phyloP scores from a whole-genome alignment of 2,329 filamentous ascomycete genomes.

The Aspergillus ibericus region DNA sequence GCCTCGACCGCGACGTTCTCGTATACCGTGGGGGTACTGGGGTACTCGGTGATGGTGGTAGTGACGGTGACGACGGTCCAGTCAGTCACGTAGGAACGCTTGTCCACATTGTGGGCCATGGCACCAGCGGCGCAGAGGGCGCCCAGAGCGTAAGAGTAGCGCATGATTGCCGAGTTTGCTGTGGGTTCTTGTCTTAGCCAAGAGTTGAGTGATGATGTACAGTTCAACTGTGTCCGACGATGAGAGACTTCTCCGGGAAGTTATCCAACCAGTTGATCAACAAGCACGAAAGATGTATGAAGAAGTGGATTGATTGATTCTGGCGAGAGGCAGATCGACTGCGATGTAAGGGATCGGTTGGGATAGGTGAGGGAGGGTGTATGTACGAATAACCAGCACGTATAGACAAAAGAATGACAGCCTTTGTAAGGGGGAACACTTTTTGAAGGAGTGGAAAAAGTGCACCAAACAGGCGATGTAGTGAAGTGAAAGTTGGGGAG shows the following conservation, averaged over 20 bases:
- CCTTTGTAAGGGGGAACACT: constrained; percentile 26
- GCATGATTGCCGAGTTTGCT: constrained; percentile 27
- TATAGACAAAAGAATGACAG: constrained; percentile 36
- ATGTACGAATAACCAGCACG: constrained; percentile 18
- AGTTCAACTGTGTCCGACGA: constrained; percentile 33
- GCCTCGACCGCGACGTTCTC: neutral
- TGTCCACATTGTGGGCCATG: constrained; percentile 34
- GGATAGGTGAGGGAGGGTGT: constrained; percentile 5
- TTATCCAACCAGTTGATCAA: constrained; percentile 16
- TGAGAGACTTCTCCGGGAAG: constrained; percentile 41
- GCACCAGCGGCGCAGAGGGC: constrained; percentile 39
- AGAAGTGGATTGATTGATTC: constrained; percentile 7
- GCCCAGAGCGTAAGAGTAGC: constrained; percentile 35
- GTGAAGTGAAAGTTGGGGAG: constrained; percentile 10
- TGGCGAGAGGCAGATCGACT: constrained; percentile 38
- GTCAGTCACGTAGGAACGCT: constrained; percentile 35
- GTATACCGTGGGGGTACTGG: constrained; percentile 6
- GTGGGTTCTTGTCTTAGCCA: constrained; percentile 11
- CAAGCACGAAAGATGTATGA: constrained; percentile 6
- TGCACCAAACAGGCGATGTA: constrained; percentile 16
- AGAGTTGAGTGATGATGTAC: constrained; percentile 20
- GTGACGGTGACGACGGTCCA: constrained; percentile 40
- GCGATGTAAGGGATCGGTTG: constrained; percentile 17
- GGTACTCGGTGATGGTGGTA: constrained; percentile 31
- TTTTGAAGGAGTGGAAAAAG: constrained; percentile 36